Percentiles rank a stretch among this genome's conserved stretches.
Conservation (phyloP, 768 basidiomycete species). For the Suillus plorans region DNA sequence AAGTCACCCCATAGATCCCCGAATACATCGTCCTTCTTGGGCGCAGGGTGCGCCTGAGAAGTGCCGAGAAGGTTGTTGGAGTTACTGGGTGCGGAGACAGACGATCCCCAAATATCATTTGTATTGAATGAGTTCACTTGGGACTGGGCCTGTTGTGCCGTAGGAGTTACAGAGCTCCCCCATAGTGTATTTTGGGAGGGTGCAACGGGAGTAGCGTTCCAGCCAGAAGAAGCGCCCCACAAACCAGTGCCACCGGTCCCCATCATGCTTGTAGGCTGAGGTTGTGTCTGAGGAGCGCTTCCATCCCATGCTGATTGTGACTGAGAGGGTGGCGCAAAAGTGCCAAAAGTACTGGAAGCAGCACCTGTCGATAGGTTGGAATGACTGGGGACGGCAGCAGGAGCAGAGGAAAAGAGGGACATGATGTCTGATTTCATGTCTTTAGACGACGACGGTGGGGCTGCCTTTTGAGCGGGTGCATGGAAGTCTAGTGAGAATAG, state of each 20-base stretch:
- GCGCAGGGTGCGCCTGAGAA: slow-evolving; percentile 29
- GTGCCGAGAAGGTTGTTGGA: slow-evolving; percentile 34
- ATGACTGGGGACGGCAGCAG: slow-evolving; percentile 14
- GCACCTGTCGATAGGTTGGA: slow-evolving; percentile 26
- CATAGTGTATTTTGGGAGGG: slow-evolving; percentile 34
- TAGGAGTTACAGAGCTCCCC: slow-evolving; percentile 23
- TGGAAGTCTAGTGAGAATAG: slow-evolving; percentile 89
- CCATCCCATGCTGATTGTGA: slow-evolving; percentile 28
- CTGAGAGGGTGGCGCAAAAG: slow-evolving; percentile 31
- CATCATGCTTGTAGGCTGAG: slow-evolving; percentile 49
- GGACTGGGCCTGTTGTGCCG: slow-evolving; percentile 24
- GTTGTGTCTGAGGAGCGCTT: slow-evolving; percentile 22
- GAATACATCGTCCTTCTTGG: slow-evolving; percentile 77
- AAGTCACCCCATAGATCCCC: slow-evolving; percentile 85
- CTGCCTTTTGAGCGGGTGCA: slow-evolving; percentile 39
- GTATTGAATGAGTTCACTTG: slow-evolving; percentile 32
- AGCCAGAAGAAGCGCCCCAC: slow-evolving; percentile 71
- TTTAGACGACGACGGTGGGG: slow-evolving; percentile 48
- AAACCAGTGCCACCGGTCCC: slow-evolving; percentile 52
- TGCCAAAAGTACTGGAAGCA: slow-evolving; percentile 33
- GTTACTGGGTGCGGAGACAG: slow-evolving; percentile 23
- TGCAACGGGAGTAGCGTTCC: slow-evolving; percentile 41
- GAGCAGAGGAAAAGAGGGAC: slow-evolving; percentile 66
- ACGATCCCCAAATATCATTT: slow-evolving; percentile 60
- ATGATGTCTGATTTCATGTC: slow-evolving; percentile 86